Conservation (phyloP, 371 early-diverging fungal species). For the Mortierella sp. region DNA sequence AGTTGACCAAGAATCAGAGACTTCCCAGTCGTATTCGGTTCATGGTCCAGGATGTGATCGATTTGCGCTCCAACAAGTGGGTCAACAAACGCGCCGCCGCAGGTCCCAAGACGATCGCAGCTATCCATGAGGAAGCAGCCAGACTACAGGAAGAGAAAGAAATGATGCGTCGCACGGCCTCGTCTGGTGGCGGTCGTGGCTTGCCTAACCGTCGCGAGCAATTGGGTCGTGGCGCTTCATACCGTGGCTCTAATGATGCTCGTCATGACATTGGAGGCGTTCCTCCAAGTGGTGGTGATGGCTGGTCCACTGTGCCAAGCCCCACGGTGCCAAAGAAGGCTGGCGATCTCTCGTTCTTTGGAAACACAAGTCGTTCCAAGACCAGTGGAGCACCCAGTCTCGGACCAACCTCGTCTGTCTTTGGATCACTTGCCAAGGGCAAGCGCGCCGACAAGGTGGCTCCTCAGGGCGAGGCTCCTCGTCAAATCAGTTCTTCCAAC, state of each 20-base stretch:
- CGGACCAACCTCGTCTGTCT: conserved; percentile 67
- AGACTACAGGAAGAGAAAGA: conserved; percentile 75
- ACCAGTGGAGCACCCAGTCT: conserved; percentile 57
- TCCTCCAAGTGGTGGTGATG: conserved; percentile 64
- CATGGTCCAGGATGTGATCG: conserved; percentile 93
- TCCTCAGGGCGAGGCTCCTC: conserved; percentile 40
- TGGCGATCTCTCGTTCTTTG: conserved; percentile 83
- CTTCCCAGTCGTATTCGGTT: conserved; percentile 90
- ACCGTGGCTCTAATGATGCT: conserved; percentile 62
- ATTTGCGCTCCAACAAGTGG: conserved; percentile 89
- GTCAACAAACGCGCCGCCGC: conserved; percentile 63
- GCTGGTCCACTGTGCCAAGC: conserved; percentile 76
- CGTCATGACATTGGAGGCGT: conserved; percentile 65
- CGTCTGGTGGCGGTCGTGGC: conserved; percentile 65
- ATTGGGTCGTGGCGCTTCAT: conserved; percentile 65
- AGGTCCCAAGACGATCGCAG: conserved; percentile 89
- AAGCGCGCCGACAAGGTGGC: conserved; percentile 56
- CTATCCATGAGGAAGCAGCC: conserved; percentile 85
- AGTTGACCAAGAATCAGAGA: conserved; percentile 69
- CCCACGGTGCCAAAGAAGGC: conserved; percentile 59
- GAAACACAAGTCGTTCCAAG: conserved; percentile 78
- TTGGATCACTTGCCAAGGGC: conserved; percentile 60
- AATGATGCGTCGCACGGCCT: conserved; percentile 72
- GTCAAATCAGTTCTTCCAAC: conserved; percentile 45
- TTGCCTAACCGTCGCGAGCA: conserved; percentile 61